phyloP scores from a whole-genome alignment of 2,329 filamentous ascomycete species.

The Ascochyta rabiei region DNA sequence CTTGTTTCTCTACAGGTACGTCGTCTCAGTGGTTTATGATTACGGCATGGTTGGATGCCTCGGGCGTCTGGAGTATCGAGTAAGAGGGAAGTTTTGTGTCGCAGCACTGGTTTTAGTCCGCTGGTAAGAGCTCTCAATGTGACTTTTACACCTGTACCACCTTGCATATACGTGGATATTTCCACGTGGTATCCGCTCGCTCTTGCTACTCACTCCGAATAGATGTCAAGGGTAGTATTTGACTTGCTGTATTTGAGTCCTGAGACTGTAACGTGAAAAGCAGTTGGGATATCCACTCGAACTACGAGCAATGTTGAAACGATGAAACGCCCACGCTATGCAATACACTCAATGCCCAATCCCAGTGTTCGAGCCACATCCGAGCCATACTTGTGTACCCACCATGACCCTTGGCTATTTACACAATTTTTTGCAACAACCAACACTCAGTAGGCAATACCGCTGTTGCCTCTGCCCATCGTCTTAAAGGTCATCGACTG shows the following conservation, averaged over 20 bases:
- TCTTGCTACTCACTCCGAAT: too few relatives aligned
- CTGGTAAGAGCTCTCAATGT: too few relatives aligned
- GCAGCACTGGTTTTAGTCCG: too few relatives aligned
- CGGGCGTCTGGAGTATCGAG: neutral
- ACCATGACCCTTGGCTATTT: neutral
- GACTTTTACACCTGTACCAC: too few relatives aligned
- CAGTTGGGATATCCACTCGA: neutral
- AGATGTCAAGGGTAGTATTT: too few relatives aligned
- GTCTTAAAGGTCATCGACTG: conserved; percentile 47
- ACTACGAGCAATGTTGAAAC: neutral
- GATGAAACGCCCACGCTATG: conserved; percentile 5
- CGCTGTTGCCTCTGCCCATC: conserved; percentile 29
- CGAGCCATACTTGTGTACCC: neutral
- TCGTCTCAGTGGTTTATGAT: neutral
- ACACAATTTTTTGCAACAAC: neutral
- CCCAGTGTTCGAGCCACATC: neutral
- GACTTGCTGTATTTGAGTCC: neutral
- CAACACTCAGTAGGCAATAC: conserved; percentile 32
- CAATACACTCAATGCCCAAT: neutral
- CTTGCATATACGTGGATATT: too few relatives aligned
- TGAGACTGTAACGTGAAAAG: neutral
- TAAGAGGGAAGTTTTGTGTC: too few relatives aligned
- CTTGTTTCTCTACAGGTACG: neutral
- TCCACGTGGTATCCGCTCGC: too few relatives aligned
- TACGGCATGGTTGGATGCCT: neutral